phyloP scores from a whole-genome alignment of 208 protist genomes.

The Crithidia thermophila region DNA sequence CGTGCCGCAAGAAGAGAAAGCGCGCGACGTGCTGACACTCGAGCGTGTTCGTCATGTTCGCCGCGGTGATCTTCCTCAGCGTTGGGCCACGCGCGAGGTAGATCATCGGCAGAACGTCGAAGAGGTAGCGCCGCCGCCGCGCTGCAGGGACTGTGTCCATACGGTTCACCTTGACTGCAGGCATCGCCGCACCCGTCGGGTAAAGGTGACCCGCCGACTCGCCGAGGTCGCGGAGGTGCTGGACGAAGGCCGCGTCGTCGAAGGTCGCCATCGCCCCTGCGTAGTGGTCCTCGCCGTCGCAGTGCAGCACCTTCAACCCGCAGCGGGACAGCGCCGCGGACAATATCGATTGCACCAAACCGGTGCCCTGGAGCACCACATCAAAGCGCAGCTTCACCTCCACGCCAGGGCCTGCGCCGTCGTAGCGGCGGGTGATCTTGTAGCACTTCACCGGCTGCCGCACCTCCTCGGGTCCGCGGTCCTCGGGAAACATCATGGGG shows the following conservation, averaged over 20 bases:
- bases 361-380: conserved; percentile 89
- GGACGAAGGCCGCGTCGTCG: conserved; percentile 34
- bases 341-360: conserved; percentile 83
- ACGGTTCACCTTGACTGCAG: conserved; percentile 28
- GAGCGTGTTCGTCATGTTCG: conserved; percentile 59
- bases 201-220: not conserved
- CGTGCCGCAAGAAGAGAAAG: conserved; percentile 51
- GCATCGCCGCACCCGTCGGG: not conserved
- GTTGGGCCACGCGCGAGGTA: conserved; percentile 64
- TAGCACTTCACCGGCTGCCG: conserved; percentile 85
- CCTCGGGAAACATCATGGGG: conserved; percentile 89
- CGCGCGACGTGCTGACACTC: conserved; percentile 67
- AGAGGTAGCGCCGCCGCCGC: conserved; percentile 36
- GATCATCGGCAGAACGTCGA: conserved; percentile 73
- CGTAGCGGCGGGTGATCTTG: conserved; percentile 63
- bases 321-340: conserved; percentile 82
- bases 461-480: conserved; percentile 76
- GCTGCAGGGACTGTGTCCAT: conserved; percentile 29
- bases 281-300: conserved; percentile 87
- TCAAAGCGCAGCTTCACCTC: conserved; percentile 59
- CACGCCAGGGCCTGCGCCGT: conserved; percentile 52
- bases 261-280: conserved; percentile 68
- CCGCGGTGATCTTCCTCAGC: conserved; percentile 40
- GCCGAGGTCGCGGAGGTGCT: conserved; percentile 29
- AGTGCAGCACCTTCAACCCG: conserved; percentile 89